A percentile compares a stretch with the other conserved stretches of the same genome.
phyloP scores from a whole-genome alignment of 2,329 filamentous ascomycete genomes.

The Arthrobotrys pseudoclavata region DNA sequence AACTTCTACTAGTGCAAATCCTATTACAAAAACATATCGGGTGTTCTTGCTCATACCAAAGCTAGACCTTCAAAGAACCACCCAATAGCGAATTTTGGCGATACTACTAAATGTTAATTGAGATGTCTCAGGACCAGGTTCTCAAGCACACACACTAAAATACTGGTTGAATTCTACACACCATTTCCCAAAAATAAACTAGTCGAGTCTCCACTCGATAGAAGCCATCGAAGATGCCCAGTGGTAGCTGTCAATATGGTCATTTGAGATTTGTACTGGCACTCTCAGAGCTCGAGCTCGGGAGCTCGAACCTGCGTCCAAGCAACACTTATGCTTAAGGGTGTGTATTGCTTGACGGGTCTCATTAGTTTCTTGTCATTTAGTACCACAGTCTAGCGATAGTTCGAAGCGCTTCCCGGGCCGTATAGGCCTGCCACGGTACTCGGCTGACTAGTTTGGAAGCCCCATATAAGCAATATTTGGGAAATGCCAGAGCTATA shows the following conservation, averaged over 20 bases:
- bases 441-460: neutral
- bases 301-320: slow-evolving; percentile 5
- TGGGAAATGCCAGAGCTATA: neutral
- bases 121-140: slow-evolving; percentile 59
- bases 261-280: slow-evolving; percentile 4
- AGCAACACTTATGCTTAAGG: neutral
- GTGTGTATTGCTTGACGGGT: neutral
- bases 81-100: slow-evolving; percentile 51
- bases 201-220: slow-evolving; percentile 23
- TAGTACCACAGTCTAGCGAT: neutral
- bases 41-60: slow-evolving; percentile 25
- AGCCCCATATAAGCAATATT: neutral
- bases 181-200: slow-evolving; percentile 50
- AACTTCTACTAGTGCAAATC: slow-evolving; percentile 21
- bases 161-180: slow-evolving; percentile 30
- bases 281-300: slow-evolving; percentile 12
- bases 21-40: slow-evolving; percentile 21
- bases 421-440: slow-evolving; percentile 14
- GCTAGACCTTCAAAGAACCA: neutral
- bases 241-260: neutral
- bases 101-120: slow-evolving; percentile 28
- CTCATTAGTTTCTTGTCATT: neutral
- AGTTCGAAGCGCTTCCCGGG: slow-evolving; percentile 4
- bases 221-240: neutral
- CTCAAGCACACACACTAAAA: slow-evolving; percentile 46